These are phyloP conservation scores for Magnaporthales sp. DNA, from an alignment of 2,329 filamentous ascomycete species.

Conservation along the genomic window DNA sequence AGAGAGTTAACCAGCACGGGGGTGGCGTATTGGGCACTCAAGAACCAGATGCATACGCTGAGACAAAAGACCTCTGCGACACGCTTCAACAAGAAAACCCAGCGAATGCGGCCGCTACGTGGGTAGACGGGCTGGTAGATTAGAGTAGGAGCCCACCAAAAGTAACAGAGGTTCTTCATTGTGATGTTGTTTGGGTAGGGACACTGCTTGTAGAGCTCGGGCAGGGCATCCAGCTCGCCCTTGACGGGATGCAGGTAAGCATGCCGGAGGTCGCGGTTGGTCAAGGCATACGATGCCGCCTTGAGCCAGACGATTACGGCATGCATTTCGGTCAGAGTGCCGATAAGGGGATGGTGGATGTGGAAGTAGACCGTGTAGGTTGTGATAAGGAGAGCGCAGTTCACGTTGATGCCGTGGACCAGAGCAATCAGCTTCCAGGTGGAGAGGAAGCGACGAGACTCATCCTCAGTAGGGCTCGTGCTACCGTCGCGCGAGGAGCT, in stretches of 20 bases:
- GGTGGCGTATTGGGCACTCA: conserved; percentile 87
- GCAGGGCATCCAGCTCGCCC: conserved; percentile 60
- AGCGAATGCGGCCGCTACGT: conserved; percentile 70
- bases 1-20: conserved; percentile 85
- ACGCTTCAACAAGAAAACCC: conserved; percentile 80
- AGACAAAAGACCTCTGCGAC: conserved; percentile 69
- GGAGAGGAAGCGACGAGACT: conserved; percentile 57
- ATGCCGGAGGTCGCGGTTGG: conserved; percentile 89
- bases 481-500: conserved; percentile 45
- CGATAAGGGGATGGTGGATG: conserved; percentile 89
- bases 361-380: conserved; percentile 82
- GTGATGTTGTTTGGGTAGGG: conserved; percentile 91
- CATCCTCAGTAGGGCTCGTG: conserved; percentile 47
- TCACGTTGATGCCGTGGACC: conserved; percentile 76
- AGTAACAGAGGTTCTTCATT: conserved; percentile 79
- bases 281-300: conserved; percentile 90
- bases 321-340: conserved; percentile 82
- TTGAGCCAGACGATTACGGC: conserved; percentile 96
- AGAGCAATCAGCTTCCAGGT: conserved; percentile 77
- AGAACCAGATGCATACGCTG: conserved; percentile 88
- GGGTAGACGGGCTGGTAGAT: conserved; percentile 97
- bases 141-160: conserved; percentile 95
- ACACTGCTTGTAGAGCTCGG: conserved; percentile 72
- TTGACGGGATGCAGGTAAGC: conserved; percentile 72
- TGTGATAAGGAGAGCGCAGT: conserved; percentile 69